Evolutionary conservation across 768 basidiomycete genomes (phyloP), one percentile per base, ranked within the genome.

Genomic region (Cantharellus anzutake): DNA sequence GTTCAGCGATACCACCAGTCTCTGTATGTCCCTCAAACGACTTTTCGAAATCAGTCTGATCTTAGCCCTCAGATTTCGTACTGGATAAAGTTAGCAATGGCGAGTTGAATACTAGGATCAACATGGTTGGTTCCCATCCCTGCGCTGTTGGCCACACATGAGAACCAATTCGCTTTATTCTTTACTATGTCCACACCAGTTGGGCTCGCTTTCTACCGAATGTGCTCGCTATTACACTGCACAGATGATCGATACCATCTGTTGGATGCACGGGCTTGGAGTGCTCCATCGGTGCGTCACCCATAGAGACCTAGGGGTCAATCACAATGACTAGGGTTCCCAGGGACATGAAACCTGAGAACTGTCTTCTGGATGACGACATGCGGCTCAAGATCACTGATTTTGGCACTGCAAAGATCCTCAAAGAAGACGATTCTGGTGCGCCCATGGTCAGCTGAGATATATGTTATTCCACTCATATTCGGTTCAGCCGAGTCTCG

Each of bases 381-480:
- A 86, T 83, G 71, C 81, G 90, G 59, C 80, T 96, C 67, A 94
- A 91, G 70, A 79, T 99, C n/a, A 88, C 91, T 14, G 96, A 99
- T 69, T 98, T 98, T 70, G 96, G 96, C 3, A 93, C 90, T 3
- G 90, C 90, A 20, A 86, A 86, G 71, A 60, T 73, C 4, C 35
- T 71, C 34, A 64, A 65, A 41, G 66, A 66, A 40, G 67, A 68
- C 16, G 60, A 63, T 35, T 40, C 52, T 39, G 56, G 59, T 51
- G 63, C 39, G 41, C 50, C 41, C n/a, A 53, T 41, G 4, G 16
- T 38, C 59, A 35, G 37, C 42, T 39, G 42, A 37, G 37, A 38
- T 52, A 14, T 57, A 41, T 41, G 2, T 14, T 16, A 11, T 39
- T 16, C 42, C 34, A n/a, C 16, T 35, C 7, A 11, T 7, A 11